A percentile compares a stretch with the other conserved stretches of the same genome.
Evolutionary conservation across 768 basidiomycete genomes (phyloP).

Genomic region (Inosperma sp.): DNA sequence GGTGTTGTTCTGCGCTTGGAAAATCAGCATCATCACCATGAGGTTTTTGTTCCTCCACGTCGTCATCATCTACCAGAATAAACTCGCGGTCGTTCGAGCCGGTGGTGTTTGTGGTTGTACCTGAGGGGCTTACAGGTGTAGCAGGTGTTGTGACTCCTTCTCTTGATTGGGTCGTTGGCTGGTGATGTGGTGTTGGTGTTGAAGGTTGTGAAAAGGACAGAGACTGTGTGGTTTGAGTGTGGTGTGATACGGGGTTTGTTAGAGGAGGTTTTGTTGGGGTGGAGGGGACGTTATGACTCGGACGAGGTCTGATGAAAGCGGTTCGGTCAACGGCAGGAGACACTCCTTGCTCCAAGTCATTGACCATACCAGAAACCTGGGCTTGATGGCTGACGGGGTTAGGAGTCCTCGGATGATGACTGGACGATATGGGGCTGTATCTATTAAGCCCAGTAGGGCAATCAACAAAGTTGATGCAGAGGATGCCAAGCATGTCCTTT

Average conservation of each 20-base stretch:
- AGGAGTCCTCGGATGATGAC: constrained; percentile 17
- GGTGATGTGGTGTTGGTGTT: constrained; percentile 14
- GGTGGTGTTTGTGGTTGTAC: constrained; percentile 13
- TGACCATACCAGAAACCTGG: constrained; percentile 23
- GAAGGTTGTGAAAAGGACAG: constrained; percentile 19
- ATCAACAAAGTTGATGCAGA: constrained; percentile 23
- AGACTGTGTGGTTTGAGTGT: constrained; percentile 32
- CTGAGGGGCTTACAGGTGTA: constrained; percentile 7
- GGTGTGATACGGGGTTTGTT: constrained; percentile 43
- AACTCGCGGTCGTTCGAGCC: constrained; percentile 27
- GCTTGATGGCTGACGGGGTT: constrained; percentile 43
- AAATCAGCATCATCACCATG: too few relatives aligned
- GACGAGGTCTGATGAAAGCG: constrained; percentile 31
- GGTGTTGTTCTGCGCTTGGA: too few relatives aligned
- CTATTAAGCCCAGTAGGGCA: too few relatives aligned
- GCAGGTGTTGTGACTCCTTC: constrained; percentile 1
- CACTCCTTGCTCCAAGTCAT: constrained; percentile 17
- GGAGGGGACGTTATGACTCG: constrained; percentile 15
- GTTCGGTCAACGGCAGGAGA: background rate
- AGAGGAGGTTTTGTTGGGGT: constrained; percentile 20
- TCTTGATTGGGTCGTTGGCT: background rate
- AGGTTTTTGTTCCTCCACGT: constrained; percentile 21
- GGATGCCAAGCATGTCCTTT: constrained; percentile 30
- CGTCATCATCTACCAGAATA: constrained; percentile 27
- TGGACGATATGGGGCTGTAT: too few relatives aligned